These are phyloP conservation scores for Cladosporium sphaerospermum DNA, from an alignment of 2,329 filamentous ascomycete genomes.

Conservation along the genomic window DNA sequence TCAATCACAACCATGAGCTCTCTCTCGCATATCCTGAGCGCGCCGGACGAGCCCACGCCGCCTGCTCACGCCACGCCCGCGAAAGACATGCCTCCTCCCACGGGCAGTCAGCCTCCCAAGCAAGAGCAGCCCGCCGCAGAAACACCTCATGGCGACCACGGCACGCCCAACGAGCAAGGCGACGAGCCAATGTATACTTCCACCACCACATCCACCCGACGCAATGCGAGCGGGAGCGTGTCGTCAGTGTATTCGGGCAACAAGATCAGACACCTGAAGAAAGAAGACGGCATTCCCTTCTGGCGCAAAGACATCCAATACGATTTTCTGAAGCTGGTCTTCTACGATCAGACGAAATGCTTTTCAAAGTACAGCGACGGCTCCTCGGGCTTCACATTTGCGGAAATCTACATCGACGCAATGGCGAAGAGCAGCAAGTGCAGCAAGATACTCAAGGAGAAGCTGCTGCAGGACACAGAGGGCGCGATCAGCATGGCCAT, in stretches of 20 bases:
- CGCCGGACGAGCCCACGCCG: constrained; percentile 14
- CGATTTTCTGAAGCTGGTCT: constrained; percentile 74
- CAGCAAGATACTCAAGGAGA: constrained; percentile 96
- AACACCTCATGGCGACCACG: constrained; percentile 1
- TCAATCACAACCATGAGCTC: constrained; percentile 13
- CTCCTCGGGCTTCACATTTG: constrained; percentile 69
- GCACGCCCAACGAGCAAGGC: constrained; percentile 1
- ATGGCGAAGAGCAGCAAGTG: constrained; percentile 99
- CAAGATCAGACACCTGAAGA: constrained; percentile 81
- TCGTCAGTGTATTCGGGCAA: constrained; percentile 62
- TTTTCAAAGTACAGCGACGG: constrained; percentile 91
- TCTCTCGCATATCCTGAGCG: constrained; percentile 24
- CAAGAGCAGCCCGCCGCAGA: constrained; percentile 5
- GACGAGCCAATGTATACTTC: constrained; percentile 37
- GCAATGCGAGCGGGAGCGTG: constrained; percentile 59
- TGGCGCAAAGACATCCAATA: constrained; percentile 86
- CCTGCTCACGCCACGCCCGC: constrained; percentile 1
- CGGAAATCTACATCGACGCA: constrained; percentile 94
- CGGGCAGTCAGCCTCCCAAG: neutral
- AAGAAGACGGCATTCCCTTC: constrained; percentile 79
- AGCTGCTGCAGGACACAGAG: constrained; percentile 83
- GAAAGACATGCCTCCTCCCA: constrained; percentile 5
- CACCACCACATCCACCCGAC: constrained; percentile 47
- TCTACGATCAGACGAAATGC: constrained; percentile 66
- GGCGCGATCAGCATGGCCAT: constrained; percentile 98